Evolutionary conservation across 2,329 filamentous ascomycete genomes (phyloP).

Genomic region (Sporothrix brasiliensis): DNA sequence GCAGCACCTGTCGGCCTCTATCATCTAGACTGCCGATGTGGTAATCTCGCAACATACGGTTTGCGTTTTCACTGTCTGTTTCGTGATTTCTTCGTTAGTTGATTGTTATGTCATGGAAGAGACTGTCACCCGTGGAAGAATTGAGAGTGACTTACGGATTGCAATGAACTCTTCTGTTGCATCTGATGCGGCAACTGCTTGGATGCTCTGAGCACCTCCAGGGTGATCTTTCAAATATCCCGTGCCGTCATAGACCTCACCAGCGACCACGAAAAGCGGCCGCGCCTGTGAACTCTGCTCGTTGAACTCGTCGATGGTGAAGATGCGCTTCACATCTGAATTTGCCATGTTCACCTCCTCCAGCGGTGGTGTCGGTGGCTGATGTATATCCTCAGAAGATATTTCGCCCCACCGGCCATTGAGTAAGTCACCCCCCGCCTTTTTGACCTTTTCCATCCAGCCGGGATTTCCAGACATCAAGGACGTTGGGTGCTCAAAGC

Average conservation of each 20-base stretch:
- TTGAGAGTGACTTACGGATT: slow-evolving; percentile 70
- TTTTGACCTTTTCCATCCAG: slow-evolving; percentile 94
- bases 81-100: neutral
- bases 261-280: slow-evolving; percentile 87
- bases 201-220: slow-evolving; percentile 82
- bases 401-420: slow-evolving; percentile 87
- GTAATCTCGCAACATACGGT: slow-evolving; percentile 83
- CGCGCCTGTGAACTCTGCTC: slow-evolving; percentile 52
- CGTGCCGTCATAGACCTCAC: slow-evolving; percentile 87
- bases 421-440: slow-evolving; percentile 73
- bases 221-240: slow-evolving; percentile 79
- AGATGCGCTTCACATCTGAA: slow-evolving; percentile 54
- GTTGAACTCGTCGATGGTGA: slow-evolving; percentile 72
- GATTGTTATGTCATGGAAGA: too few relatives aligned
- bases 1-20: neutral
- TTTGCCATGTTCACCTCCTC: slow-evolving; percentile 79
- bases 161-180: slow-evolving; percentile 86
- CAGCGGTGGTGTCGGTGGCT: slow-evolving; percentile 49
- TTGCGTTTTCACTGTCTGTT: slow-evolving; percentile 88
- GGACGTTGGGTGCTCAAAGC: slow-evolving; percentile 88
- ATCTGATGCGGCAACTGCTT: slow-evolving; percentile 79
- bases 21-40: slow-evolving; percentile 76
- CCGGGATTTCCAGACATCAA: slow-evolving; percentile 76
- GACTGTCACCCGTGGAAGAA: neutral
- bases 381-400: slow-evolving; percentile 53